These are phyloP conservation scores for Cyathus striatus DNA, from an alignment of 768 basidiomycete genomes.

Conservation along the genomic window DNA sequence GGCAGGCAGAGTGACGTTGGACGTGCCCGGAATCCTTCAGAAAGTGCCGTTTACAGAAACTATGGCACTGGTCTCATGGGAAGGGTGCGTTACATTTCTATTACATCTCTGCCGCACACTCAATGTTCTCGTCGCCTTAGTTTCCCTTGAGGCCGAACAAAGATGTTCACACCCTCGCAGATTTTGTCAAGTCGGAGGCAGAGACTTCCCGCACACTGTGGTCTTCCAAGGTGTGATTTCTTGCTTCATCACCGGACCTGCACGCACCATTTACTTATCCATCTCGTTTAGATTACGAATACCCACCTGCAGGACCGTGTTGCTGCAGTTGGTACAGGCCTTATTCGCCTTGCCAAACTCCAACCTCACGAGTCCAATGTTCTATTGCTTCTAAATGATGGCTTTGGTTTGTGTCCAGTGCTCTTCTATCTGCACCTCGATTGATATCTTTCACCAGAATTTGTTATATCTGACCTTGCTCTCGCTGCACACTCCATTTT, in stretches of 20 bases:
- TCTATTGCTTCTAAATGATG: conserved; percentile 73
- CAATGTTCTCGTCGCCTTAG: no score
- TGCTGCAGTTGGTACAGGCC: conserved; percentile 69
- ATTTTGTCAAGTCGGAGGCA: conserved; percentile 62
- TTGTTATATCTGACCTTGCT: conserved; percentile 75
- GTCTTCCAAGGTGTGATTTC: conserved; percentile 73
- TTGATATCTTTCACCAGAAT: conserved; percentile 41
- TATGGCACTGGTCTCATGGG: conserved; percentile 84
- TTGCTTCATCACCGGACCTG: no score
- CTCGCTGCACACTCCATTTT: conserved; percentile 65
- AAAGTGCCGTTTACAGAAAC: conserved; percentile 88
- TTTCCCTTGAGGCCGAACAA: conserved; percentile 71
- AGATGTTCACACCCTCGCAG: conserved; percentile 60
- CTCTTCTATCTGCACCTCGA: background rate
- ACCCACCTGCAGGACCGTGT: conserved; percentile 62
- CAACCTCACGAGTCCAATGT: conserved; percentile 60
- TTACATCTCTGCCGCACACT: background rate
- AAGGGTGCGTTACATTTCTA: conserved; percentile 45
- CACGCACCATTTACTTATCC: no score
- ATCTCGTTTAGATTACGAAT: conserved; percentile 77
- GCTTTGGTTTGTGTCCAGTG: conserved; percentile 54
- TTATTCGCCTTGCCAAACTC: conserved; percentile 51
- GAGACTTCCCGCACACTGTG: conserved; percentile 72
- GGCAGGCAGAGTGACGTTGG: conserved; percentile 90
- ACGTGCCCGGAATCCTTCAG: conserved; percentile 70